Evolutionary conservation across 371 early-diverging fungal species (phyloP).

Genomic region (Umbelopsis sp.): DNA sequence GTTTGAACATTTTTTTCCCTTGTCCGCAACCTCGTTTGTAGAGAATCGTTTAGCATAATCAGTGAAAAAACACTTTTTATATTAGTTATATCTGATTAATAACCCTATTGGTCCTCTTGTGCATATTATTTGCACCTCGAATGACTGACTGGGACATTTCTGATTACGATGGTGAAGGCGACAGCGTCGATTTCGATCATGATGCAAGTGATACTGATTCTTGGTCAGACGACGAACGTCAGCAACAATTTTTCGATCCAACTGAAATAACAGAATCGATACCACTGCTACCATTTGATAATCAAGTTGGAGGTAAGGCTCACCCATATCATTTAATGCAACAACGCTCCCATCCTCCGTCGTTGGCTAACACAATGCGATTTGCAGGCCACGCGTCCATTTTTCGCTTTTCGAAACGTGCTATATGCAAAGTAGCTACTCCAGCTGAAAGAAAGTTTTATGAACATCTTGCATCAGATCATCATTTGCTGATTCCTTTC

Average conservation of each 20-base stretch:
- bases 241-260: conserved; percentile 10
- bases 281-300: conserved; percentile 13
- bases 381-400: conserved; percentile 15
- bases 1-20: not conserved
- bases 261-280: conserved; percentile 15
- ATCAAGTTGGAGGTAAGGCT: conserved; percentile 14
- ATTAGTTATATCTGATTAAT: not conserved
- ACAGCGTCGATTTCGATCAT: not conserved
- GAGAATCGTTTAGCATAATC: conserved; percentile 3
- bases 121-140: conserved; percentile 7
- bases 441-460: conserved; percentile 86
- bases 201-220: conserved; percentile 3
- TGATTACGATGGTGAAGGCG: conserved; percentile 16
- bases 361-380: not conserved
- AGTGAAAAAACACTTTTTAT: conserved; percentile 11
- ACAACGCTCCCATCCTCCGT: not conserved
- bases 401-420: conserved; percentile 43
- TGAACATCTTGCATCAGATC: conserved; percentile 72
- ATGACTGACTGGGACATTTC: conserved; percentile 17
- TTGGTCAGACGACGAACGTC: conserved; percentile 4
- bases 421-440: conserved; percentile 88
- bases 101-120: not conserved
- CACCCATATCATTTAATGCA: not conserved
- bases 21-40: not conserved
- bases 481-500: conserved; percentile 80